Base-by-base conservation (phyloP, 306 rosid species). In the Argentina anserina region DNA sequence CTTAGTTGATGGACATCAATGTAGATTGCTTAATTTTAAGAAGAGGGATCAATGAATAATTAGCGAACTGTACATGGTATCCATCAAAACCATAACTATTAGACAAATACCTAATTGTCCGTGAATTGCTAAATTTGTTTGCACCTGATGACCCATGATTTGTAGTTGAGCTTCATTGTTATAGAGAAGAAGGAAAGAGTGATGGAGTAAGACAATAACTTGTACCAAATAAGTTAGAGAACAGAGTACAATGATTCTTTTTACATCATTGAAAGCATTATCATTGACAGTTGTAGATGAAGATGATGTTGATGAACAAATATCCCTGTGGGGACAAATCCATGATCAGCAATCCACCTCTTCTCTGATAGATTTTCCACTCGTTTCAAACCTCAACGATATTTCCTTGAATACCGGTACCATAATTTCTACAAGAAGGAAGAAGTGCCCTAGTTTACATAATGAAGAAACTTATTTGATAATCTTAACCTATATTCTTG, bases 261-360 rank as follows among this genome's bases (percentile, higher is more conserved):
- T 55, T 37, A 23, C 75, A 39, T 41, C 62, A 13, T 6, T 26
- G 20, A 31, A 40, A 56, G 40, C 67, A 18, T 55, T 56, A 40
- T 40, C 13, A 58, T 41, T 2, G 31, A 58, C 67, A 71, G 67
- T 58, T 15, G 75, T 55, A 28, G 75, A 65, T 41, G 66, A 58
- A 40, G 67, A 71, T 58, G 39, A 28, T 2, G 21, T 59, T 29
- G 39, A 26, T 58, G 75, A 58, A 71, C 75, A 56, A 56, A 40
- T 71, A 41, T 56, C 75, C 66, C 34, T 28, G 55, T 56, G 67
- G 75, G 66, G 75, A 41, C 75, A 55, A 5, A 0, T 40, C 9
- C n/a, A 58, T 14, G 49, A 70, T 50, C 47, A 36, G 1, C 62
- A 53, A 36, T 70, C 73, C 50, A 70, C 74, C 50, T 70, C 23